phyloP scores from a whole-genome alignment of 306 rosid genomes.

The Urtica urens region DNA sequence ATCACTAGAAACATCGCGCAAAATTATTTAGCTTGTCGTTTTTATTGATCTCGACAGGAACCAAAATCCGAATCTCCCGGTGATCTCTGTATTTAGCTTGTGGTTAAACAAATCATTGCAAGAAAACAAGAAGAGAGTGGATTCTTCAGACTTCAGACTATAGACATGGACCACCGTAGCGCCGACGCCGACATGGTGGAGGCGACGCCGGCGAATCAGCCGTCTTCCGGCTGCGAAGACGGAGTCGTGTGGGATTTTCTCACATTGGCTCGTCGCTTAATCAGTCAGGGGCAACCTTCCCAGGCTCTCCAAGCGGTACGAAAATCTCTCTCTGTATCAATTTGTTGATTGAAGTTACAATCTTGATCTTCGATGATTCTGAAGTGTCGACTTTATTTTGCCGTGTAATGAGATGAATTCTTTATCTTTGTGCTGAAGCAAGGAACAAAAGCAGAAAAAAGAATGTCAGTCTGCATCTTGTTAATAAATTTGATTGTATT shows the following conservation, averaged over 20 bases:
- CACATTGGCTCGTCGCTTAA: constrained; percentile 71
- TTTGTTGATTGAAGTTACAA: too few species aligned
- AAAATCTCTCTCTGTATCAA: not conserved
- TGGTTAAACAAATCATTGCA: too few species aligned
- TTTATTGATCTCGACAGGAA: too few species aligned
- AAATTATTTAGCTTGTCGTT: too few species aligned
- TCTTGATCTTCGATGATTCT: not conserved
- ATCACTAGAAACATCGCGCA: too few species aligned
- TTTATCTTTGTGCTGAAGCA: too few species aligned
- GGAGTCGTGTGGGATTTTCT: constrained; percentile 39
- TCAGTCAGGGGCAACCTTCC: constrained; percentile 72
- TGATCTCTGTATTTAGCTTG: too few species aligned
- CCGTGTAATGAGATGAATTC: too few species aligned
- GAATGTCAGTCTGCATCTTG: too few species aligned
- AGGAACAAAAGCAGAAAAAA: too few species aligned
- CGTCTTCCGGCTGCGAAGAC: constrained; percentile 18
- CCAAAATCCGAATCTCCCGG: too few species aligned
- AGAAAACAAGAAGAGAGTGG: not conserved
- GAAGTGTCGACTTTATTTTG: not conserved
- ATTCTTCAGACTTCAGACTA: not conserved
- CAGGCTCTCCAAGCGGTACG: constrained; percentile 89
- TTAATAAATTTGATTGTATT: too few species aligned
- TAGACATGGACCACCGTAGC: constrained; percentile 33
- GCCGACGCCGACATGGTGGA: constrained; percentile 32
- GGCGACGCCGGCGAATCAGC: constrained; percentile 10